Conservation (phyloP, 495 filamentous ascomycete genomes). For the Aspergillus biplanus region DNA sequence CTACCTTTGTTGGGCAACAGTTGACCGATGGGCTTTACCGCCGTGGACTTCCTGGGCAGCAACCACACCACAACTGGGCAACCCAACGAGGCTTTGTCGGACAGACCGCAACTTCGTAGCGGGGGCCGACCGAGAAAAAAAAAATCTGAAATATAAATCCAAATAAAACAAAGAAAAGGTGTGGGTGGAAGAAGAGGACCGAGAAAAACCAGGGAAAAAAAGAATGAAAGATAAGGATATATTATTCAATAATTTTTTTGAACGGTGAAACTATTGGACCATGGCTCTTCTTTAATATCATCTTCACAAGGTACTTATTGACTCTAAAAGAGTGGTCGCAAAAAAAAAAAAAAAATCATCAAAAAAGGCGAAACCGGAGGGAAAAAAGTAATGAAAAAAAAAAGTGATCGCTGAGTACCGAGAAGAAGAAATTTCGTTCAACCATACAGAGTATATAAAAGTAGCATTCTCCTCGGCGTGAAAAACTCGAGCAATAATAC, state of each 20-base stretch:
- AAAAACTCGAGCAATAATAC: not conserved
- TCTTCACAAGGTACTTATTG: not conserved
- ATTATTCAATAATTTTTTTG: not conserved
- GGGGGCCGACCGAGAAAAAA: slow-evolving; percentile 7
- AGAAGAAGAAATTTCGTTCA: not conserved
- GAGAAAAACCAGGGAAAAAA: not conserved
- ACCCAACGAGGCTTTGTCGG: slow-evolving; percentile 25
- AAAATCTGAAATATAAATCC: slow-evolving; percentile 2
- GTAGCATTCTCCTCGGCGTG: slow-evolving; percentile 5
- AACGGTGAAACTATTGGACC: not conserved
- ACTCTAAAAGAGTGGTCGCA: not conserved
- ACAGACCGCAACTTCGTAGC: slow-evolving; percentile 45
- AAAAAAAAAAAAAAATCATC: not conserved
- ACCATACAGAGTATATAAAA: not conserved
- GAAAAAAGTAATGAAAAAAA: not conserved
- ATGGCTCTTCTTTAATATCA: not conserved
- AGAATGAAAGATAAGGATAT: not conserved
- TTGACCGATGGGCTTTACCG: slow-evolving; percentile 43
- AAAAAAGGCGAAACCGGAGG: not conserved
- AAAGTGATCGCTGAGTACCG: not conserved
- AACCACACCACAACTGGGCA: slow-evolving; percentile 30
- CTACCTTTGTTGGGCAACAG: slow-evolving; percentile 39
- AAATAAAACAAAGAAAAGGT: not conserved
- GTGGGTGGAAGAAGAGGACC: not conserved
- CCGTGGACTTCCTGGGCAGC: slow-evolving; percentile 44